Conservation (phyloP, 257 asterid genomes). For the Nicotiana paniculata region DNA sequence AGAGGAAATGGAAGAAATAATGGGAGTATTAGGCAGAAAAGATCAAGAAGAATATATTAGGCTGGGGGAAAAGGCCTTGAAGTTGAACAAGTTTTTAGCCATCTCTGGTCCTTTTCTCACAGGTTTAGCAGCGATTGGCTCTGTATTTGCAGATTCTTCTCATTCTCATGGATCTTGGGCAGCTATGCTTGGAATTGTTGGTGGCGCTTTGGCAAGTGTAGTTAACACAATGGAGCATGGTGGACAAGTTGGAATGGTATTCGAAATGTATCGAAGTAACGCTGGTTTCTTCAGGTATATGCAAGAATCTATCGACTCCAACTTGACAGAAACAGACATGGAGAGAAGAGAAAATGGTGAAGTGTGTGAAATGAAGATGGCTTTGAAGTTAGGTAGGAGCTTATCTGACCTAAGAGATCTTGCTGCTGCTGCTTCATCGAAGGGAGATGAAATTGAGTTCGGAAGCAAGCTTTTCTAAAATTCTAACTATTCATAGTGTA, state of each 20-base stretch:
- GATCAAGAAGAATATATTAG: constrained; percentile 52
- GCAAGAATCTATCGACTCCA: constrained; percentile 53
- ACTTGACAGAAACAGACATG: constrained; percentile 34
- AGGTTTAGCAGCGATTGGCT: constrained; percentile 54
- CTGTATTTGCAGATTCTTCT: constrained; percentile 30
- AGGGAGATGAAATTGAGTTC: constrained; percentile 25
- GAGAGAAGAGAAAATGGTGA: constrained; percentile 63
- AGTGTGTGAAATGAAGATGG: constrained; percentile 55
- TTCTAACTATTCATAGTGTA: too few species aligned
- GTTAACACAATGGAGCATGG: constrained; percentile 72
- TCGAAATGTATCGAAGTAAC: constrained; percentile 67
- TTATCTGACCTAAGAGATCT: constrained; percentile 54
- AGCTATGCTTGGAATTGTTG: constrained; percentile 32
- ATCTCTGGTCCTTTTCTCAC: constrained; percentile 48
- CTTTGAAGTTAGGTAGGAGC: constrained; percentile 67
- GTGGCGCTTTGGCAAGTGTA: constrained; percentile 62
- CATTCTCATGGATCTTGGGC: constrained; percentile 29
- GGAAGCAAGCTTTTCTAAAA: constrained; percentile 64
- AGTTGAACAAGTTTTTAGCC: constrained; percentile 45
- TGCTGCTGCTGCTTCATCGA: constrained; percentile 21
- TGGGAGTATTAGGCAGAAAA: constrained; percentile 21
- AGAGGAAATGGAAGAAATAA: constrained; percentile 46
- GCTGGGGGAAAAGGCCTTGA: constrained; percentile 43
- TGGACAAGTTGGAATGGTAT: constrained; percentile 75
- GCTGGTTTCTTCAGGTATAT: constrained; percentile 64